Evolutionary conservation across 1,284 basidiomycete genomes (phyloP).

Genomic region (Ceratobasidium sp.): DNA sequence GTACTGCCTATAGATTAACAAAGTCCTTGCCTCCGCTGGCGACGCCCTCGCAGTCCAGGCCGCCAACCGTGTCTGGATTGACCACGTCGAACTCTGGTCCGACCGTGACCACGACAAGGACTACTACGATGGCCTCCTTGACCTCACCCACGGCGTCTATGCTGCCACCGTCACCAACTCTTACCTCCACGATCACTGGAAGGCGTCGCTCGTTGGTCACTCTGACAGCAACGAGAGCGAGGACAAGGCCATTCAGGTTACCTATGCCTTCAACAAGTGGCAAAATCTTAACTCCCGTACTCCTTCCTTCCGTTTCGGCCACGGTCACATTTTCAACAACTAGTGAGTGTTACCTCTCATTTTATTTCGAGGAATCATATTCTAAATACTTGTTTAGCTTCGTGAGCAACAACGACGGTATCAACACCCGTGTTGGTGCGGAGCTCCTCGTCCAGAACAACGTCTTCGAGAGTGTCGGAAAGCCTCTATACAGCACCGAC

Average conservation of each 20-base stretch:
- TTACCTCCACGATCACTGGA: slow-evolving; percentile 40
- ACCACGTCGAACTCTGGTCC: slow-evolving; percentile 35
- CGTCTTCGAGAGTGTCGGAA: slow-evolving; percentile 47
- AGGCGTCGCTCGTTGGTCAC: slow-evolving; percentile 38
- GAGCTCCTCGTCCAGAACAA: slow-evolving; percentile 54
- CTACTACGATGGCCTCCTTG: slow-evolving; percentile 38
- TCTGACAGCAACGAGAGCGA: slow-evolving; percentile 33
- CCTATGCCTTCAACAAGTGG: slow-evolving; percentile 40
- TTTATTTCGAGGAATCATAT: not conserved
- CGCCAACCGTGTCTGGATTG: slow-evolving; percentile 39
- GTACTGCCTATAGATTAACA: slow-evolving; percentile 13
- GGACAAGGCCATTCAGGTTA: slow-evolving; percentile 35
- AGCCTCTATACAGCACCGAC: slow-evolving; percentile 24
- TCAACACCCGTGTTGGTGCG: slow-evolving; percentile 35
- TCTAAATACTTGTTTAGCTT: slow-evolving; percentile 43
- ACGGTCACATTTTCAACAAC: slow-evolving; percentile 31
- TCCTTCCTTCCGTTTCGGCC: slow-evolving; percentile 50
- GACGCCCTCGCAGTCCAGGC: slow-evolving; percentile 36
- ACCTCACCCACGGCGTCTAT: slow-evolving; percentile 31
- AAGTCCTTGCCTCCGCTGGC: slow-evolving; percentile 12
- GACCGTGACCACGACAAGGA: slow-evolving; percentile 40
- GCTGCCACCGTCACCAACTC: slow-evolving; percentile 28
- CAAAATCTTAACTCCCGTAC: slow-evolving; percentile 45
- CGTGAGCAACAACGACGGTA: slow-evolving; percentile 57
- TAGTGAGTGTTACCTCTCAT: too few relatives aligned